These are phyloP conservation scores for Penicillium manginii DNA, from an alignment of 495 filamentous ascomycete species.

Conservation along the genomic window DNA sequence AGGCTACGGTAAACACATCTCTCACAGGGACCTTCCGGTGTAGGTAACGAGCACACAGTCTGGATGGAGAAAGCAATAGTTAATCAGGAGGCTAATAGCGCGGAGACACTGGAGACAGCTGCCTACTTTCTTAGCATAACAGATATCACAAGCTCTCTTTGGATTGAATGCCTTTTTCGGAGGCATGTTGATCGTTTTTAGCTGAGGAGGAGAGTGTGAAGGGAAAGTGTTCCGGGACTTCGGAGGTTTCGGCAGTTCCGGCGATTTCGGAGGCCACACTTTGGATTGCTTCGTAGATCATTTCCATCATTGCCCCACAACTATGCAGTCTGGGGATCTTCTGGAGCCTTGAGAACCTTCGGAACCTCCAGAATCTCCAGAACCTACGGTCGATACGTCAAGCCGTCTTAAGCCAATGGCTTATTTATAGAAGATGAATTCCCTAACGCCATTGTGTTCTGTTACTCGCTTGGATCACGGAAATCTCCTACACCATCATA, in stretches of 20 bases:
- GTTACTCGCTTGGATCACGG: background rate
- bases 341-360: background rate
- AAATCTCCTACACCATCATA: background rate
- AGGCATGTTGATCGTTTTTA: background rate
- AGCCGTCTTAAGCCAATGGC: too few relatives aligned
- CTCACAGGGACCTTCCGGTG: constrained; percentile 21
- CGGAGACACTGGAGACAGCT: background rate
- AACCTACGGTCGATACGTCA: background rate
- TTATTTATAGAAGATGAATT: too few relatives aligned
- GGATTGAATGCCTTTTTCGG: background rate
- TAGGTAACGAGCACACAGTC: constrained; percentile 9
- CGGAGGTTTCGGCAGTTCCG: background rate
- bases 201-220: background rate
- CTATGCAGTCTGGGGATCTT: too few relatives aligned
- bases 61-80: background rate
- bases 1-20: constrained; percentile 16
- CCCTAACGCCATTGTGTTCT: background rate
- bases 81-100: background rate
- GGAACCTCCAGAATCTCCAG: background rate
- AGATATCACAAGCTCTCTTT: background rate
- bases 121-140: background rate
- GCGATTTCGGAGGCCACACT: background rate
- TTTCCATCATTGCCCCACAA: background rate
- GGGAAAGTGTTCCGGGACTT: background rate
- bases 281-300: background rate